Evolutionary conservation across 2,329 filamentous ascomycete species (phyloP).

Genomic region (Cordyceps javanica): DNA sequence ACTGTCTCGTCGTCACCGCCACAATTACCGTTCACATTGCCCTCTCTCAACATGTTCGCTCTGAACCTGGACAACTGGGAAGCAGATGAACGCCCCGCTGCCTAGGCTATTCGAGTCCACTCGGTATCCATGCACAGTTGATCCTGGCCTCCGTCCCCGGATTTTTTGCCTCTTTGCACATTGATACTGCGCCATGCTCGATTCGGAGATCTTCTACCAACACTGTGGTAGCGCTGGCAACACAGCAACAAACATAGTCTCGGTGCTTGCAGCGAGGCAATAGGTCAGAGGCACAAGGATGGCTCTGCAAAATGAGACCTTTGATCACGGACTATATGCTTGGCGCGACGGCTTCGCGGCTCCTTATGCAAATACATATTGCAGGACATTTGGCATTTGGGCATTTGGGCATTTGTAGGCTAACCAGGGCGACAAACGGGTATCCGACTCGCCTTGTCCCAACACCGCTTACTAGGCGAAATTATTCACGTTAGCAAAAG

Average conservation of each 20-base stretch:
- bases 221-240: neutral
- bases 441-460: neutral
- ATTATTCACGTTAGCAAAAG: neutral
- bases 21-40: neutral
- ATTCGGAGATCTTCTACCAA: neutral
- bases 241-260: too few relatives aligned
- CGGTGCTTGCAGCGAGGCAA: too few relatives aligned
- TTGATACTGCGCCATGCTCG: neutral
- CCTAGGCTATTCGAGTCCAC: conserved; percentile 1
- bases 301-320: neutral
- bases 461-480: neutral
- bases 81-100: conserved; percentile 10
- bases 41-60: neutral
- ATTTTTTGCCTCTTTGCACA: neutral
- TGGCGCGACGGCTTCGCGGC: neutral
- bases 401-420: too few relatives aligned
- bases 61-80: neutral
- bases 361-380: neutral
- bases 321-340: neutral
- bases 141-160: conserved; percentile 7
- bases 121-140: neutral
- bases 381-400: neutral
- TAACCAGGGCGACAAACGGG: too few relatives aligned
- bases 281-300: too few relatives aligned
- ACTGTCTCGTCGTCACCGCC: conserved; percentile 1